A percentile compares a stretch with the other conserved stretches of the same genome.
Conservation (phyloP, 2,329 filamentous ascomycete species). For the Diplocarpon rosae region DNA sequence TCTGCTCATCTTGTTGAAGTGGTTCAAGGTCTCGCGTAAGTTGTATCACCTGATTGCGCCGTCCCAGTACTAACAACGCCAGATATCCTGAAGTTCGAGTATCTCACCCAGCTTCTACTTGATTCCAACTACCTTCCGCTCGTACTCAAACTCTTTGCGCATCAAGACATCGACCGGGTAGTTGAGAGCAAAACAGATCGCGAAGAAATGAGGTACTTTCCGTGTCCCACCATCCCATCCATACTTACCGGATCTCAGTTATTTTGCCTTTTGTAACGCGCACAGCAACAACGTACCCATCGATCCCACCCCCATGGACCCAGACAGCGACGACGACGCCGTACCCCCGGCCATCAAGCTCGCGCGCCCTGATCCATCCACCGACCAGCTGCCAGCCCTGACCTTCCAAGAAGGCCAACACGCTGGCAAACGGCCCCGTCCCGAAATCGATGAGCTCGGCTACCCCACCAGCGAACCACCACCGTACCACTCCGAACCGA, state of each 20-base stretch:
- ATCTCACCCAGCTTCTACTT: constrained; percentile 81
- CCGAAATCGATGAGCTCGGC: constrained; percentile 76
- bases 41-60: not conserved
- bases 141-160: constrained; percentile 83
- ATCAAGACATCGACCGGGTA: constrained; percentile 85
- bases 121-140: constrained; percentile 93
- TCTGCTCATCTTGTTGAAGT: constrained; percentile 80
- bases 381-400: constrained; percentile 25
- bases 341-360: constrained; percentile 72
- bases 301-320: constrained; percentile 18
- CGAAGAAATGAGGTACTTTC: constrained; percentile 63
- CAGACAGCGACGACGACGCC: constrained; percentile 58
- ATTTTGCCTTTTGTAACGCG: constrained; percentile 81
- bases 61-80: constrained; percentile 12
- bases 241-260: constrained; percentile 38
- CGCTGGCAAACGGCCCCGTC: constrained; percentile 24
- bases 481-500: constrained; percentile 51
- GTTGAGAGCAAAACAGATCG: constrained; percentile 79
- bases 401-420: constrained; percentile 24
- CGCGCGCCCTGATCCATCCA: constrained; percentile 34
- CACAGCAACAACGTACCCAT: constrained; percentile 40
- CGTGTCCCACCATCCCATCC: no score
- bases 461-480: constrained; percentile 61
- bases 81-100: constrained; percentile 95
- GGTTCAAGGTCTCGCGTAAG: constrained; percentile 91